phyloP scores from a whole-genome alignment of 2,329 filamentous ascomycete genomes.

The Epichloe sibirici region DNA sequence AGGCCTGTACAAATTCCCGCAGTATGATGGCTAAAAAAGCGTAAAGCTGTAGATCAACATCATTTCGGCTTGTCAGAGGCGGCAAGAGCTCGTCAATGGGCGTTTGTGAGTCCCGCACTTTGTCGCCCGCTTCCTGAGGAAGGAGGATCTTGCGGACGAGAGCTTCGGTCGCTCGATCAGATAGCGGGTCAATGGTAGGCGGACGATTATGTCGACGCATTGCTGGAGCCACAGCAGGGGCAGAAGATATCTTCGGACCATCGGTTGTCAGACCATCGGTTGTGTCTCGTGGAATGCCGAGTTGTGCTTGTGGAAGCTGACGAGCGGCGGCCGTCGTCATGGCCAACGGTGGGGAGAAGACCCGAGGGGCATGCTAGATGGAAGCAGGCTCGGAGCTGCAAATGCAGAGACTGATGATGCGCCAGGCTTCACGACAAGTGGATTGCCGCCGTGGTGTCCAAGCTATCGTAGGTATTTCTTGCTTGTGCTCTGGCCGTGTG shows the following conservation, averaged over 20 bases:
- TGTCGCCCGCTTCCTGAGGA: conserved; percentile 51
- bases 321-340: conserved; percentile 9
- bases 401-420: not conserved
- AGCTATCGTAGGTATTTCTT: too few relatives aligned
- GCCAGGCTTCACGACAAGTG: not conserved
- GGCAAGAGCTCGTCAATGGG: conserved; percentile 76
- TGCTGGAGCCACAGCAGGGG: conserved; percentile 13
- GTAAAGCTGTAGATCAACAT: conserved; percentile 87
- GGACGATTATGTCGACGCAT: conserved; percentile 22
- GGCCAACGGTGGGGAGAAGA: conserved; percentile 14
- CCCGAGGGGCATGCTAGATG: not conserved
- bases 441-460: too few relatives aligned
- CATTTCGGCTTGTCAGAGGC: conserved; percentile 85
- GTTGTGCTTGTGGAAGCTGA: conserved; percentile 7
- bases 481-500: too few relatives aligned
- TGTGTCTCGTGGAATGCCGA: conserved; percentile 6
- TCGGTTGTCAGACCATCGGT: conserved; percentile 1
- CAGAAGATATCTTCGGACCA: not conserved
- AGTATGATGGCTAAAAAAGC: conserved; percentile 82
- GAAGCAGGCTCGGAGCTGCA: not conserved
- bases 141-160: conserved; percentile 79
- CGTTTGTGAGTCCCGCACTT: conserved; percentile 33
- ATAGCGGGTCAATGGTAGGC: conserved; percentile 39
- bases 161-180: conserved; percentile 65
- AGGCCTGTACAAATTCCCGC: conserved; percentile 79